These are phyloP conservation scores for Monilinia polystroma DNA, from an alignment of 2,329 filamentous ascomycete species.

Conservation along the genomic window DNA sequence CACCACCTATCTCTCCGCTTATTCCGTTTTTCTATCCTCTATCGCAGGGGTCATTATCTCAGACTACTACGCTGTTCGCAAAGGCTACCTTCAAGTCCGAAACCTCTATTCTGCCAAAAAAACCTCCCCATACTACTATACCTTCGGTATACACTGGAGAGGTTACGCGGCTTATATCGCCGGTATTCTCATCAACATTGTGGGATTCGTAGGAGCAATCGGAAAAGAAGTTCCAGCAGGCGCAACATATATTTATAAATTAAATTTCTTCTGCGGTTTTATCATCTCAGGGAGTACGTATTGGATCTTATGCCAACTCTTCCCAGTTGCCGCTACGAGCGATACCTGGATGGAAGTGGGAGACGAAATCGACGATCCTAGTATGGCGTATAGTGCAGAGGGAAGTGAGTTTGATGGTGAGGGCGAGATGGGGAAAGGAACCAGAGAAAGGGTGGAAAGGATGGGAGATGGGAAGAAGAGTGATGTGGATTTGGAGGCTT, in stretches of 20 bases:
- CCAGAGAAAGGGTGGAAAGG: background rate
- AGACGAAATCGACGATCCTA: conserved; percentile 55
- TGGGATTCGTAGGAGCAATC: conserved; percentile 83
- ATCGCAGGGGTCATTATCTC: conserved; percentile 88
- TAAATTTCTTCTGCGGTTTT: conserved; percentile 90
- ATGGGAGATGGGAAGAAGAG: conserved; percentile 8
- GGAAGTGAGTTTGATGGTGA: conserved; percentile 25
- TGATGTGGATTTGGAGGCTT: conserved; percentile 17
- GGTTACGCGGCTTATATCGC: conserved; percentile 79
- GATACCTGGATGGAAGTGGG: conserved; percentile 76
- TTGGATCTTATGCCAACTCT: conserved; percentile 66
- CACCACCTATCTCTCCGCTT: conserved; percentile 87
- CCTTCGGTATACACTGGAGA: conserved; percentile 74
- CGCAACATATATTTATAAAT: conserved; percentile 81
- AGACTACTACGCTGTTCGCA: conserved; percentile 86
- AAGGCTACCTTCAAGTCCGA: conserved; percentile 74
- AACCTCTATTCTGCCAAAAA: conserved; percentile 74
- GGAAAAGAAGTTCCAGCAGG: conserved; percentile 70
- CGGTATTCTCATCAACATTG: conserved; percentile 86
- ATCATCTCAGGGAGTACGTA: conserved; percentile 67
- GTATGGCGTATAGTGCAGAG: conserved; percentile 34
- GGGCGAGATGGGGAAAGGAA: background rate
- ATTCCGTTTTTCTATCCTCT: conserved; percentile 89
- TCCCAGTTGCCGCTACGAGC: conserved; percentile 72
- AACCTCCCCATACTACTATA: conserved; percentile 70